Conservation (phyloP, 1,284 basidiomycete genomes). For the Takashimella tepidaria region DNA sequence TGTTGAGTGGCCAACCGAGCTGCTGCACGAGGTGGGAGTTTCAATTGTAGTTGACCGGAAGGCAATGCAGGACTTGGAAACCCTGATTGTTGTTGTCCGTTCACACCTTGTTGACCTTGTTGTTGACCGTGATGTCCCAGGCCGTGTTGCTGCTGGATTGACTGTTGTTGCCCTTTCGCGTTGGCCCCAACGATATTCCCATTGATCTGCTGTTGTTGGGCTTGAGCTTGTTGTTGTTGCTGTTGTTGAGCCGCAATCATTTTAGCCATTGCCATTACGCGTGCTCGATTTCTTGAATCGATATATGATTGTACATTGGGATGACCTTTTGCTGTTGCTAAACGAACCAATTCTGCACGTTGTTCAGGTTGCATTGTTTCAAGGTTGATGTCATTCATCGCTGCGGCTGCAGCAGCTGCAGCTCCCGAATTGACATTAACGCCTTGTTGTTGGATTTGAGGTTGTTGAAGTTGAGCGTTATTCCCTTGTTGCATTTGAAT, state of each 20-base stretch:
- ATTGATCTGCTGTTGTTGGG: constrained; percentile 10
- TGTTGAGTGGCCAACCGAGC: constrained; percentile 25
- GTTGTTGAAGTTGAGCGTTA: constrained; percentile 4
- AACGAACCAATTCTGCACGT: constrained; percentile 16
- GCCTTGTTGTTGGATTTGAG: constrained; percentile 2
- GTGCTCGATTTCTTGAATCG: constrained; percentile 23
- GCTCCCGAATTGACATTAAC: too few species aligned
- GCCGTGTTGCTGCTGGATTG: background rate
- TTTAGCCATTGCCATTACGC: constrained; percentile 22
- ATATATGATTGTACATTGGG: constrained; percentile 30
- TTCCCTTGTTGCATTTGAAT: constrained; percentile 12
- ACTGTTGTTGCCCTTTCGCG: constrained; percentile 2
- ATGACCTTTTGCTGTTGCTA: constrained; percentile 23
- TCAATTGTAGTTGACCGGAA: constrained; percentile 32
- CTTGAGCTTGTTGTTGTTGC: constrained; percentile 10
- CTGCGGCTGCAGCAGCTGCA: too few species aligned
- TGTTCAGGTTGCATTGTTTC: constrained; percentile 23
- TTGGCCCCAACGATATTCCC: too few species aligned
- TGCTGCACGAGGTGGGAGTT: constrained; percentile 39
- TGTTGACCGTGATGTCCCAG: background rate
- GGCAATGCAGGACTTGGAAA: constrained; percentile 20
- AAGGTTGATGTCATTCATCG: constrained; percentile 7
- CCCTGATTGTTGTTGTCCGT: constrained; percentile 1
- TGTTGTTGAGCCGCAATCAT: constrained; percentile 24
- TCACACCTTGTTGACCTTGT: background rate